A percentile compares a stretch with the other conserved stretches of the same genome.
phyloP scores from a whole-genome alignment of 805 yeast genomes.

The Candida chilensis region DNA sequence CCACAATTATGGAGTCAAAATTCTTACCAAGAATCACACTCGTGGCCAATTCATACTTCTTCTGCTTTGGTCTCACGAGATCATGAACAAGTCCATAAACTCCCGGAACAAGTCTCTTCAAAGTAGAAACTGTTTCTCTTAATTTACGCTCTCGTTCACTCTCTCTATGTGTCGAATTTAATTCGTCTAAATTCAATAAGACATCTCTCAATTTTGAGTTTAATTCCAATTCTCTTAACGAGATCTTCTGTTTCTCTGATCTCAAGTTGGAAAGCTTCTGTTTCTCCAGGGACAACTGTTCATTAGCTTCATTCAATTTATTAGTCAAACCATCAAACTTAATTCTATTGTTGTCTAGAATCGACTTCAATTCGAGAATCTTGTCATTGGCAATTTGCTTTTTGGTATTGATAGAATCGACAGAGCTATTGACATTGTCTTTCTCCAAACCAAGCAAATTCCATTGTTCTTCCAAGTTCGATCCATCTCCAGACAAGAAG shows the following conservation, averaged over 20 bases:
- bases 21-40: constrained; percentile 71
- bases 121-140: constrained; percentile 61
- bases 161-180: constrained; percentile 71
- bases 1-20: constrained; percentile 81
- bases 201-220: constrained; percentile 55
- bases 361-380: constrained; percentile 20
- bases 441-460: constrained; percentile 30
- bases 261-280: constrained; percentile 14
- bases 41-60: constrained; percentile 65
- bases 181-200: constrained; percentile 54
- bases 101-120: constrained; percentile 74
- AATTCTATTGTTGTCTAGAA: constrained; percentile 16
- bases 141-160: constrained; percentile 58
- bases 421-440: constrained; percentile 32
- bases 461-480: constrained; percentile 43
- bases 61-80: constrained; percentile 67
- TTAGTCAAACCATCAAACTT: constrained; percentile 14
- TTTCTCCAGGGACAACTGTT: constrained; percentile 6
- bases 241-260: constrained; percentile 22
- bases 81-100: constrained; percentile 78
- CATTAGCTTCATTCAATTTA: constrained; percentile 7
- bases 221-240: constrained; percentile 46
- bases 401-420: constrained; percentile 6
- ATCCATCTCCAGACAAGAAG: constrained; percentile 49
- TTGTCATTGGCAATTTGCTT: constrained; percentile 21